A percentile compares a stretch with the other conserved stretches of the same genome.
Evolutionary conservation across 129 eudicot species (phyloP).

Genomic region (Sambucus nigra): DNA sequence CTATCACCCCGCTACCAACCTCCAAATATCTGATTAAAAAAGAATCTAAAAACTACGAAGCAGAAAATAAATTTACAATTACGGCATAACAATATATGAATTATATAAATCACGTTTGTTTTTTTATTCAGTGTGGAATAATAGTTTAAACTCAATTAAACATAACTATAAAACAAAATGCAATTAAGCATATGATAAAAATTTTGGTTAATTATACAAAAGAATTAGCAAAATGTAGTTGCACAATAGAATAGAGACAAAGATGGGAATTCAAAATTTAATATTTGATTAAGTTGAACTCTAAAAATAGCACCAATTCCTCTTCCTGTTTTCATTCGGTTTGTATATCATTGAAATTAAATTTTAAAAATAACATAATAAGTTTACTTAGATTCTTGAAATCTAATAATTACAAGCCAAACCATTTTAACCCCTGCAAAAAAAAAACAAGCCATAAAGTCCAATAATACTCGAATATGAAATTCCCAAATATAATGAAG

Average conservation of each 20-base stretch:
- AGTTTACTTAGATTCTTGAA: not conserved
- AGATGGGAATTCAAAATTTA: not conserved
- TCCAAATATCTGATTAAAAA: conserved; percentile 10
- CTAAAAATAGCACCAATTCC: not conserved
- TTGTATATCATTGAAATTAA: not conserved
- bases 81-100: not conserved
- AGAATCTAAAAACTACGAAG: conserved; percentile 17
- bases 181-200: not conserved
- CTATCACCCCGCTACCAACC: conserved; percentile 15
- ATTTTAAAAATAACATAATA: not conserved
- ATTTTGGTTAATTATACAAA: not conserved
- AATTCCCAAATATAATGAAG: not conserved
- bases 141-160: not conserved
- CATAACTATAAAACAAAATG: not conserved
- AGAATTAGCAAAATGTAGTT: not conserved
- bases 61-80: not conserved
- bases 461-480: not conserved
- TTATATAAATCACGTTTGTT: not conserved
- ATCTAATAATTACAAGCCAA: not conserved
- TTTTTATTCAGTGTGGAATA: not conserved
- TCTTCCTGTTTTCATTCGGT: not conserved
- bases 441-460: not conserved
- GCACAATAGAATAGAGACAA: not conserved
- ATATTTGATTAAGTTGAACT: not conserved
- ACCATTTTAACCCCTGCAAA: not conserved